phyloP scores from a whole-genome alignment of 495 filamentous ascomycete genomes.

The Aspergillus cavernicola region DNA sequence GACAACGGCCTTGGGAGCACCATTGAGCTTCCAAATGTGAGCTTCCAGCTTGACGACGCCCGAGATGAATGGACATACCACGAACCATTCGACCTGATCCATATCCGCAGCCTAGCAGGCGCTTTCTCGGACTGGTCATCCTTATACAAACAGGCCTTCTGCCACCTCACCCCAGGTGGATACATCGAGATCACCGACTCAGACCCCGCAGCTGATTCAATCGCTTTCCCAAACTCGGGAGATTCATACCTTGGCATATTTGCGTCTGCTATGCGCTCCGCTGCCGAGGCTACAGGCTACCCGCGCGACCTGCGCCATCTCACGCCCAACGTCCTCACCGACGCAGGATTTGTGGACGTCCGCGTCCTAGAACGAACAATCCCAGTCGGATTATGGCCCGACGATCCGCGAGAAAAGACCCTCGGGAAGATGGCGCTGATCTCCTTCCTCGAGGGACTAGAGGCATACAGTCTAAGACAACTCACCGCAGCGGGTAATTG shows the following conservation, averaged over 20 bases:
- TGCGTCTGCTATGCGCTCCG: conserved; percentile 33
- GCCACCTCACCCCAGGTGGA: conserved; percentile 59
- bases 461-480: conserved; percentile 56
- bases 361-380: conserved; percentile 51
- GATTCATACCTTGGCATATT: conserved; percentile 38
- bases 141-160: conserved; percentile 58
- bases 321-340: conserved; percentile 42
- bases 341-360: conserved; percentile 61
- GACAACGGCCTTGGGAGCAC: conserved; percentile 42
- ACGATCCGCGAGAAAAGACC: conserved; percentile 50
- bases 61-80: conserved; percentile 52
- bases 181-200: conserved; percentile 56
- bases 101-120: conserved; percentile 60
- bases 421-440: conserved; percentile 67
- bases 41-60: conserved; percentile 69
- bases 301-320: conserved; percentile 55
- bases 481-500: conserved; percentile 58
- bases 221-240: conserved; percentile 17
- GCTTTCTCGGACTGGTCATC: conserved; percentile 59
- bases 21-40: conserved; percentile 59
- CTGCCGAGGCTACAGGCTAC: conserved; percentile 28
- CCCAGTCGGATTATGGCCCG: conserved; percentile 56
- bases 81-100: conserved; percentile 62
- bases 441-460: conserved; percentile 59
- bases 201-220: conserved; percentile 33